Base-by-base conservation (phyloP, 129 eudicot species). In the Erigeron canadensis region DNA sequence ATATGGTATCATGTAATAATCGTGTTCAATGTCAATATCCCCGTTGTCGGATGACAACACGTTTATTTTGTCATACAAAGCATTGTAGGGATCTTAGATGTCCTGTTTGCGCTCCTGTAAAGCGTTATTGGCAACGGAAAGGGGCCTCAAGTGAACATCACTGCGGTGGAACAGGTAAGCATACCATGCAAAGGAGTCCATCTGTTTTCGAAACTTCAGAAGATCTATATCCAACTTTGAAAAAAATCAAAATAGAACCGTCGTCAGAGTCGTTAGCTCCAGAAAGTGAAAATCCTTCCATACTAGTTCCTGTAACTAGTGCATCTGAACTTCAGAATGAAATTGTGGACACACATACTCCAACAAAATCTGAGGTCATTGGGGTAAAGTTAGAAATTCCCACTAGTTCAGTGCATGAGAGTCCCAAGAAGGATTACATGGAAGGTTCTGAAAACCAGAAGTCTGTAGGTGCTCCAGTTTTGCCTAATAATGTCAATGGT, bases 51-150 rank as follows among this genome's bases (percentile, higher is more conserved):
- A 69, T 42, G 15, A 78, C 96, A 10, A 82, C 72, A 55, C 65
- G 2, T 28, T 77, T 95, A 66, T 62, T 90, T 42, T 44, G 67
- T 42, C 97, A 95, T 78, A 50, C 83, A 66, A 88, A 19, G 83
- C 67, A 63, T 10, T 95, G 99, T 63, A 77, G 77, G 80, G 81
- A 88, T 82, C 54, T 81, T 11, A 76, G 70, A 22, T 95, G 99
- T 71, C 94, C 97, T 51, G 94, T 90, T 75, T 95, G 99, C 59
- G 64, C 84, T 19, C 94, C 96, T 28, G 94, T 88, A 15, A 87
- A 71, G 79, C 83, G 83, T 7, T 84, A 58, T 68, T 58, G 76
- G 34, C 88, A 81, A 66, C 59, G 55, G 15, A 89, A 80, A 73
- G 84, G 82, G 57, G 67, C 18, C 71, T 55, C 71, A 21, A 81